Percentiles rank a stretch among this genome's conserved stretches.
phyloP scores from a whole-genome alignment of 495 filamentous ascomycete genomes.

The Xylaria acuta region DNA sequence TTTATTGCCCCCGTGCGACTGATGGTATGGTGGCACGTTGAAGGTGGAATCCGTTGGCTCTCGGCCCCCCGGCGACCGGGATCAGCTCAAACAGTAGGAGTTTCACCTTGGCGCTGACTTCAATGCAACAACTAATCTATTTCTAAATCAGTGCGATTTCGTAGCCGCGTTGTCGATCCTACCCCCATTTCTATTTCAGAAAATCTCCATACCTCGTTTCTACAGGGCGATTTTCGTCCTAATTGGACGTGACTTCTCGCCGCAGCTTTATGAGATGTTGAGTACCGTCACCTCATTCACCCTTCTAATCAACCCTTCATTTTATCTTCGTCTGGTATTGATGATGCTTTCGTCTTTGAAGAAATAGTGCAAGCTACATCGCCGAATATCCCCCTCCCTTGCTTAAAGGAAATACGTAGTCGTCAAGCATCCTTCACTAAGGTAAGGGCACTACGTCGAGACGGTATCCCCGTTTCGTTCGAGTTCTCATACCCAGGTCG shows the following conservation, averaged over 20 bases:
- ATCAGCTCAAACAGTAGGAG: slow-evolving; percentile 14
- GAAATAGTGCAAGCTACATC: too few relatives aligned
- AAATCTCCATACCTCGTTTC: neutral
- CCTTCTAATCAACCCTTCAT: neutral
- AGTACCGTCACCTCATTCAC: neutral
- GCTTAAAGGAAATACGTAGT: neutral
- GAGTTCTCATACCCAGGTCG: neutral
- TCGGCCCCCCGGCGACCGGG: slow-evolving; percentile 7
- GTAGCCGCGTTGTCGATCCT: neutral
- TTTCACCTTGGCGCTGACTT: slow-evolving; percentile 13
- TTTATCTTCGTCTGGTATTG: too few relatives aligned
- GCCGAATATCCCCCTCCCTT: neutral
- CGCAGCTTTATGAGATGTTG: slow-evolving; percentile 4
- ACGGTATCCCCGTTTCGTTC: neutral
- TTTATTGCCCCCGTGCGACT: neutral
- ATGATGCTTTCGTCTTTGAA: too few relatives aligned
- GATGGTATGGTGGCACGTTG: neutral
- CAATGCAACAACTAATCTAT: slow-evolving; percentile 21
- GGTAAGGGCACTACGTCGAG: neutral
- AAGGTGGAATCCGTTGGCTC: neutral
- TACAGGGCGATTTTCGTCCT: neutral
- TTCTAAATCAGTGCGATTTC: slow-evolving; percentile 1
- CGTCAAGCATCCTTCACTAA: neutral
- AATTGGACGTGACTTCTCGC: neutral
- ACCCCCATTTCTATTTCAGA: neutral